Base-by-base conservation (phyloP, 2,329 filamentous ascomycete species). In the Pyrenochaeta sp. region DNA sequence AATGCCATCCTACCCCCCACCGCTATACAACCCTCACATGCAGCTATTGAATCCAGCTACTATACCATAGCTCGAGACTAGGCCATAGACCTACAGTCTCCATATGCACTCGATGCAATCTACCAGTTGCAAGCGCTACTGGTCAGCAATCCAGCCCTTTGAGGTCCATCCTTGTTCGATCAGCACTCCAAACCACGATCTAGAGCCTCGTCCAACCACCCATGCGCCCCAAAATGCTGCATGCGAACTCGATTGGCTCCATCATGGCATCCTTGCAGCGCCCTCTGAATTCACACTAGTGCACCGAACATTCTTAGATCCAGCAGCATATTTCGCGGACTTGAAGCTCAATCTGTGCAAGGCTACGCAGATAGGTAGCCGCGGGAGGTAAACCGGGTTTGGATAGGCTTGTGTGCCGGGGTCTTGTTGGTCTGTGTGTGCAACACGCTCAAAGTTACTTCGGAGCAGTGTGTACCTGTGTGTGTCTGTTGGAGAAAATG, bases 311-410 rank as follows among this genome's bases (percentile, higher is more conserved):
- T 49, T 45, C 45, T 35, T 31, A 47, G 23, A 52, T 37, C 42
- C 6, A 35, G 37, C 35, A 37, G 41, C 33, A 30, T n/a, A n/a
- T n/a, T 45, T 14, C 30, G 23, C 52, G 46, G 52, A 47, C 33
- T 30, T 48, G 31, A 27, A 45, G 14, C 52, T 47, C 21, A 30
- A 50, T 55, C 14, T 17, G 52, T 41, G 39, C 36, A 55, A 51
- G 52, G 52, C 32, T 45, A 32, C 31, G 35, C 47, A 47, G 51
- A 54, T 50, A 54, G 49, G 51, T 54, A 54, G 35, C 43, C 47
- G 52, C 52, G 52, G 52, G 52, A 55, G 40, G 52, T 37, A 29
- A 46, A 39, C 32, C 37, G 14, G 14, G 23, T 31, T 30, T 17
- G 40, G 40, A 42, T 17, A 42, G 39, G 20, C 23, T 41, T 29